Evolutionary conservation across 306 rosid genomes (phyloP), one percentile per base, ranked within the genome.

Genomic region (Malus orientalis): DNA sequence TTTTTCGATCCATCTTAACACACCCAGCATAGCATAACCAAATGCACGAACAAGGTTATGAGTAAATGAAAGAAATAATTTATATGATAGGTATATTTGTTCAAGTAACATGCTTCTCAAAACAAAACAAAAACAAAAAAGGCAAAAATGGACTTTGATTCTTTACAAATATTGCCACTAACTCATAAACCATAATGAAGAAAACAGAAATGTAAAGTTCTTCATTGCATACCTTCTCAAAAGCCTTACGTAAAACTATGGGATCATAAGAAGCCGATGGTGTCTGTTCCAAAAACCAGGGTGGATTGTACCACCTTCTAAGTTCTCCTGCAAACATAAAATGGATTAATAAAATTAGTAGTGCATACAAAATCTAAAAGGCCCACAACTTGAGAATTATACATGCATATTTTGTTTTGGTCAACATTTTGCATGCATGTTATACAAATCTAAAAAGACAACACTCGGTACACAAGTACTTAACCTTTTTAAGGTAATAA

Each of bases 261-360:
- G 93, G 85, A 80, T 92, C 93, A 77, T 96, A 92, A 60, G 92
- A 87, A 77, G 84, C 59, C n/a, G 91, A 90, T 25, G 99, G 99
- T 76, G 87, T 82, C 36, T 73, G 75, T 89, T 92, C 96, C 12
- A 84, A 45, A 71, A 29, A 92, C 99, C 99, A 96, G 20, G 89
- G 86, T 36, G 99, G 98, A 80, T 89, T 96, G 84, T 91, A 92
- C 98, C 99, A 96, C 84, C 99, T 91, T 86, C 97, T 88, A 71
- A 89, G 79, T 55, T 65, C 96, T 87, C 97, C 99, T 95, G 86
- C 69, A 83, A 79, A 84, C 33, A 67, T 23, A 79, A 63, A 8
- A 5, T 32, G 73, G 29, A 71, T 40, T 71, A 1, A 73, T 27
- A 70, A 49, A 69, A n/a, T 27, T 61, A 4, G 14, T 22, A 69